These are phyloP conservation scores for Plasmodium knowlesi DNA, from an alignment of 169 alveolate species.

Conservation along the genomic window DNA sequence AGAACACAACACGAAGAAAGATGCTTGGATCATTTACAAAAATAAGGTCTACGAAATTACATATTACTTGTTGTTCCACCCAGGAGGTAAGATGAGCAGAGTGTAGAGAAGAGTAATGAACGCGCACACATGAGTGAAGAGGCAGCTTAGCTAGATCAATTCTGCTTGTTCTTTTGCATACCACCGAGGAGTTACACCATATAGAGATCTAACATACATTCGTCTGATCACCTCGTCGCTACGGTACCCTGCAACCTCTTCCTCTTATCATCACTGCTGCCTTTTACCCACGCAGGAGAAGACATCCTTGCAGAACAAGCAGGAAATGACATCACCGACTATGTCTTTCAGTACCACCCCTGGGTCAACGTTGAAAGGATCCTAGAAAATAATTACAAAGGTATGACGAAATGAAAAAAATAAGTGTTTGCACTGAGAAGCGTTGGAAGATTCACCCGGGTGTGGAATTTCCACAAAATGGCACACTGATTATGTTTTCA, in stretches of 20 bases:
- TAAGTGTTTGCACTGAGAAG: neutral
- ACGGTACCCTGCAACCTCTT: neutral
- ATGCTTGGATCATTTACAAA: constrained; percentile 83
- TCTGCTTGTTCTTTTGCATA: neutral
- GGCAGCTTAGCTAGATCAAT: neutral
- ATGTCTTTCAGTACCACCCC: constrained; percentile 69
- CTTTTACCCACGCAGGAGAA: constrained; percentile 54
- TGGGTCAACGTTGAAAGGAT: constrained; percentile 79
- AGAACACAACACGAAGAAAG: constrained; percentile 77
- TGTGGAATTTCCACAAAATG: neutral
- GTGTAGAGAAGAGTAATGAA: neutral
- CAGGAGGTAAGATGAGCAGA: constrained; percentile 82
- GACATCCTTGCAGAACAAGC: constrained; percentile 75
- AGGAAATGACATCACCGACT: constrained; percentile 77
- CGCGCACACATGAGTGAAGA: neutral
- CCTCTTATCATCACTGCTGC: neutral
- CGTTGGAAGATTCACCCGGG: neutral
- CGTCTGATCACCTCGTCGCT: neutral
- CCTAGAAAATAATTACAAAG: constrained; percentile 65
- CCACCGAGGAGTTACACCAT: neutral
- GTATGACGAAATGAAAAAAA: constrained; percentile 70
- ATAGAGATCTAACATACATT: neutral
- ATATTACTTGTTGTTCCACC: constrained; percentile 79
- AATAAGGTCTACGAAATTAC: constrained; percentile 87
- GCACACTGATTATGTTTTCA: neutral